Evolutionary conservation across 2,329 filamentous ascomycete species (phyloP).

Genomic region (Talaromyces sp.): DNA sequence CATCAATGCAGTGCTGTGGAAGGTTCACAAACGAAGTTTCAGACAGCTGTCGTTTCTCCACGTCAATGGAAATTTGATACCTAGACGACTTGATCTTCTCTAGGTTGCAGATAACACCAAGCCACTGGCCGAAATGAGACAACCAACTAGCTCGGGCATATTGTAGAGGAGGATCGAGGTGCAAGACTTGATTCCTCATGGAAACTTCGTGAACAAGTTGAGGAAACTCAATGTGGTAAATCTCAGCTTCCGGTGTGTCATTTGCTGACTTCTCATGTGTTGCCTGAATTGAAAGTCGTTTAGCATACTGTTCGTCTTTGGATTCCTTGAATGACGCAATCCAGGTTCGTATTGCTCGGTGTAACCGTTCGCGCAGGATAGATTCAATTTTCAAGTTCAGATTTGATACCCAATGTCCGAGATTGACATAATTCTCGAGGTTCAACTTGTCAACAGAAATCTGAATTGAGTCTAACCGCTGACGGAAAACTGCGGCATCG

Average conservation of each 20-base stretch:
- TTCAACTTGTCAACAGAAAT: slow-evolving; percentile 93
- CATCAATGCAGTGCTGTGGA: slow-evolving; percentile 73
- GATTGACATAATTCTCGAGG: slow-evolving; percentile 90
- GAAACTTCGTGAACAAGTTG: slow-evolving; percentile 80
- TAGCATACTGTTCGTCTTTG: slow-evolving; percentile 26
- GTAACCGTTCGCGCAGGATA: slow-evolving; percentile 75
- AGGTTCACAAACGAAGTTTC: slow-evolving; percentile 71
- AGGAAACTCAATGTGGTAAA: slow-evolving; percentile 39
- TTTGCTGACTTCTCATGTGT: slow-evolving; percentile 16
- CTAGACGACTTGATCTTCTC: slow-evolving; percentile 91
- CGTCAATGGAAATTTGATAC: slow-evolving; percentile 77
- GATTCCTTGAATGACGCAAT: slow-evolving; percentile 72
- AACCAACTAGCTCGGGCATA: slow-evolving; percentile 92
- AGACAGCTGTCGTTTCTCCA: slow-evolving; percentile 34
- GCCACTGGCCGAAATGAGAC: slow-evolving; percentile 84
- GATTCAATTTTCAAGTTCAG: slow-evolving; percentile 82
- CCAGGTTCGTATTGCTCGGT: slow-evolving; percentile 79
- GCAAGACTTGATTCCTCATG: slow-evolving; percentile 97
- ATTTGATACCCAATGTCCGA: slow-evolving; percentile 80
- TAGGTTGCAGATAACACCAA: slow-evolving; percentile 85
- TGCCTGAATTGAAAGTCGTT: slow-evolving; percentile 21
- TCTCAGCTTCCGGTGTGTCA: slow-evolving; percentile 26
- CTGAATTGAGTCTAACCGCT: slow-evolving; percentile 79
- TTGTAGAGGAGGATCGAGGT: slow-evolving; percentile 87
- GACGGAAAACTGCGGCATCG: slow-evolving; percentile 70